Percentiles rank a stretch among this genome's conserved stretches.
Evolutionary conservation across 2,329 filamentous ascomycete species (phyloP).

Genomic region (Xylariaceae sp.): DNA sequence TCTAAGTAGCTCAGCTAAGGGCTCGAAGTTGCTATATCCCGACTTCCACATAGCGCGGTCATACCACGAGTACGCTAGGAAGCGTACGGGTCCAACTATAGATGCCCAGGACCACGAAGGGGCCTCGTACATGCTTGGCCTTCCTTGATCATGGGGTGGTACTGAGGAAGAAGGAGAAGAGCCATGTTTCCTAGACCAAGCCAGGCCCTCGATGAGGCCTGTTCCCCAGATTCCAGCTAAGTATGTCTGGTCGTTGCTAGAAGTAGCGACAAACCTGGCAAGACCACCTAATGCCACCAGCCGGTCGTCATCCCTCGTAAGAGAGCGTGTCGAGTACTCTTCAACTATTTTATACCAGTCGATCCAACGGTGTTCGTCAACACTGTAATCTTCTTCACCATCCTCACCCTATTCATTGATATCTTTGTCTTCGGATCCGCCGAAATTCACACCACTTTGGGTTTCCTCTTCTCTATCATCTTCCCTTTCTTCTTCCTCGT

Average conservation of each 20-base stretch:
- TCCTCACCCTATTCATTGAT: no score
- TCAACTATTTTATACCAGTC: slow-evolving; percentile 22
- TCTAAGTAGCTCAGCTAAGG: slow-evolving; percentile 11
- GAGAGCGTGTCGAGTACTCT: slow-evolving; percentile 19
- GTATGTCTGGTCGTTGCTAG: slow-evolving; percentile 16
- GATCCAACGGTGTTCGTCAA: slow-evolving; percentile 7
- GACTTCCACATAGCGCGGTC: slow-evolving; percentile 17
- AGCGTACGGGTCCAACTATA: slow-evolving; percentile 14
- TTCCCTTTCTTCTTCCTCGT: not conserved
- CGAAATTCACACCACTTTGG: no score
- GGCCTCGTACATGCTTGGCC: slow-evolving; percentile 8
- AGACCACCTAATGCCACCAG: slow-evolving; percentile 28
- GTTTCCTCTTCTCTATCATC: no score
- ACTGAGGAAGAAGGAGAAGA: no score
- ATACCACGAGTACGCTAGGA: slow-evolving; percentile 19
- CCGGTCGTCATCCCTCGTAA: slow-evolving; percentile 25
- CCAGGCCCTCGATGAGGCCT: slow-evolving; percentile 15
- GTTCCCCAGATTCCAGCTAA: slow-evolving; percentile 24
- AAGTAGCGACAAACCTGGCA: slow-evolving; percentile 12
- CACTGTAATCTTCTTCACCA: no score
- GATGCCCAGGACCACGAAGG: slow-evolving; percentile 28
- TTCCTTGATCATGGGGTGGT: not conserved
- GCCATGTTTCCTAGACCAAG: slow-evolving; percentile 12
- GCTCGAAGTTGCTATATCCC: slow-evolving; percentile 15
- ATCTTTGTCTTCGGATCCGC: no score